Evolutionary conservation across 148 eudicot species (phyloP).

Genomic region (Selenicereus undatus): DNA sequence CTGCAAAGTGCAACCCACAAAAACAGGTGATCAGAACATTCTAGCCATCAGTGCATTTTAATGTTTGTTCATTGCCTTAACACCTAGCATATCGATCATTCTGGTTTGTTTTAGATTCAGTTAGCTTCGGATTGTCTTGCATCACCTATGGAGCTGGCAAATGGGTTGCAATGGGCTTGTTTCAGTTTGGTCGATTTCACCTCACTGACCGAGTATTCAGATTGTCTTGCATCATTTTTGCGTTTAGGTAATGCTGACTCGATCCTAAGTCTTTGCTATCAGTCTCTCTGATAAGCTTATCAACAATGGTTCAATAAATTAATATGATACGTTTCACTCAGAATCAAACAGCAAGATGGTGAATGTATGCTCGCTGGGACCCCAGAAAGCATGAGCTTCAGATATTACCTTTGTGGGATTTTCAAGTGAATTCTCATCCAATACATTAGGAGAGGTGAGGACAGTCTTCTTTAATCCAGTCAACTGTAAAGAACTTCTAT

Average conservation of each 20-base stretch:
- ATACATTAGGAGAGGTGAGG: conserved; percentile 56
- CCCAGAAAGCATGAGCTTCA: not conserved
- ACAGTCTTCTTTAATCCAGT: conserved; percentile 47
- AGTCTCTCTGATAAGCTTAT: not conserved
- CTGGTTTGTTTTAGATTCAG: not conserved
- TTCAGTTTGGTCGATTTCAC: not conserved
- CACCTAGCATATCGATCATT: not conserved
- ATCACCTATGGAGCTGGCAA: not conserved
- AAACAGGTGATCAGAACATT: not conserved
- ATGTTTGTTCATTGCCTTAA: not conserved
- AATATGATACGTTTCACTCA: not conserved
- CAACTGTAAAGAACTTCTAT: conserved; percentile 28
- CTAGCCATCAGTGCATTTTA: not conserved
- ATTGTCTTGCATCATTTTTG: too few species aligned
- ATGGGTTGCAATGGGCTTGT: not conserved
- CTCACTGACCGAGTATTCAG: not conserved
- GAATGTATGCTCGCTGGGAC: not conserved
- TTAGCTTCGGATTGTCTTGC: not conserved
- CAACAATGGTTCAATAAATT: not conserved
- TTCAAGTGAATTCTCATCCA: conserved; percentile 85
- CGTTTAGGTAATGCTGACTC: not conserved
- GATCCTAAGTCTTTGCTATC: not conserved
- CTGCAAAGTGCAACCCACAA: conserved; percentile 9
- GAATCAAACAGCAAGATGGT: not conserved
- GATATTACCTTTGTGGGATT: conserved; percentile 71